Evolutionary conservation across 1,284 basidiomycete genomes (phyloP).

Genomic region (Phylloboletellus chloephorus): DNA sequence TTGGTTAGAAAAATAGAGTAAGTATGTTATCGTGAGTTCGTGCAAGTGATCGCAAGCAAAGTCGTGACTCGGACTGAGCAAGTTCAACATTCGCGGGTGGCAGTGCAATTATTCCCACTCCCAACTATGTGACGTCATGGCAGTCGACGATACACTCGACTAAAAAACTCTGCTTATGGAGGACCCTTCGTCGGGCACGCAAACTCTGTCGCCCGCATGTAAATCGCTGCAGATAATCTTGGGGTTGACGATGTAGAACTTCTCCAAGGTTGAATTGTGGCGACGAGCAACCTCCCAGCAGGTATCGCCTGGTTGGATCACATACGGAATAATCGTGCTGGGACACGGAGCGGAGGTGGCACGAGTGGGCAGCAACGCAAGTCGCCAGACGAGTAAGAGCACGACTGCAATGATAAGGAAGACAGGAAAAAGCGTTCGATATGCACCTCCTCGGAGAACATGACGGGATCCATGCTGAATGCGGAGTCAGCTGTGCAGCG

Average conservation of each 20-base stretch:
- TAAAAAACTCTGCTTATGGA: constrained; percentile 32
- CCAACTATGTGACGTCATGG: constrained; percentile 23
- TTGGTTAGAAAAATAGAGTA: constrained; percentile 15
- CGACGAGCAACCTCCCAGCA: constrained; percentile 62
- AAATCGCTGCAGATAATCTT: constrained; percentile 52
- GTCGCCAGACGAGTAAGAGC: constrained; percentile 61
- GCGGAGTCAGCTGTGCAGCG: constrained; percentile 8
- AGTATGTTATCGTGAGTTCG: constrained; percentile 29
- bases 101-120: constrained; percentile 18
- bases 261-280: constrained; percentile 50
- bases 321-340: constrained; percentile 42
- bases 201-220: constrained; percentile 55
- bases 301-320: constrained; percentile 56
- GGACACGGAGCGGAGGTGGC: constrained; percentile 41
- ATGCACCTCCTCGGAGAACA: constrained; percentile 38
- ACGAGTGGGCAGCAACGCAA: constrained; percentile 45
- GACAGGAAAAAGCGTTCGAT: constrained; percentile 67
- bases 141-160: not conserved
- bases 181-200: constrained; percentile 44
- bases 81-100: constrained; percentile 22
- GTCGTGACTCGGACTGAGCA: constrained; percentile 3
- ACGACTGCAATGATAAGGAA: constrained; percentile 63
- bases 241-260: constrained; percentile 49
- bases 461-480: constrained; percentile 31
- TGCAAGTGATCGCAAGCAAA: constrained; percentile 21